Evolutionary conservation across 305 asterid genomes (phyloP).

Genomic region (Fraxinus velutina): DNA sequence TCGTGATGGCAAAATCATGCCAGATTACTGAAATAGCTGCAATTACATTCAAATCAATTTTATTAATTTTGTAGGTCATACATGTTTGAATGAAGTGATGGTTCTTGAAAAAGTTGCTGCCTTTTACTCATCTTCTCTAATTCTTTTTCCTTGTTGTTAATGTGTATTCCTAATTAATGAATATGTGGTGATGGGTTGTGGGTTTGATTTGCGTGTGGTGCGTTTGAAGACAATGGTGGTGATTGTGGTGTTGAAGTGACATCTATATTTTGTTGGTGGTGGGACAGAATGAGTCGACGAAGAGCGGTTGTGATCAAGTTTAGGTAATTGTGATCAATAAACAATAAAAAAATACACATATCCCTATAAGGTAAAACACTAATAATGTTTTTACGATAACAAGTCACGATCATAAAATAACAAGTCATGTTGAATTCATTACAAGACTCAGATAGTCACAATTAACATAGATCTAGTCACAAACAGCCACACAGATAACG

Average conservation of each 20-base stretch:
- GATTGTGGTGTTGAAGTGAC: neutral
- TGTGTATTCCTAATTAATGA: conserved; percentile 10
- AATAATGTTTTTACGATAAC: neutral
- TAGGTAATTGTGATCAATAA: neutral
- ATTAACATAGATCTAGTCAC: too few relatives aligned
- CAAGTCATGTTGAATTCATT: neutral
- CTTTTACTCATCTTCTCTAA: neutral
- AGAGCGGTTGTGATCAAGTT: neutral
- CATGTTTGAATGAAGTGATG: conserved; percentile 3
- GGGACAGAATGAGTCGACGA: too few relatives aligned
- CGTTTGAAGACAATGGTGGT: neutral
- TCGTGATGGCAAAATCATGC: conserved; percentile 79
- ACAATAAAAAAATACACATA: neutral
- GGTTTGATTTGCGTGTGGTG: neutral
- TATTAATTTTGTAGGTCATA: conserved; percentile 31
- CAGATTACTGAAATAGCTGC: conserved; percentile 54
- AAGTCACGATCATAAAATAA: neutral
- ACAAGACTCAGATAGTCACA: too few relatives aligned
- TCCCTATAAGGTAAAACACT: neutral
- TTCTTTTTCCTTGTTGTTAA: neutral
- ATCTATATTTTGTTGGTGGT: too few relatives aligned
- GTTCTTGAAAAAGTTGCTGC: neutral
- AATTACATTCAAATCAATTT: neutral
- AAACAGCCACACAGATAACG: too few relatives aligned
- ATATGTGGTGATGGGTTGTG: neutral